Conservation (phyloP, 371 early-diverging fungal genomes). For the Mucor plumbeus region DNA sequence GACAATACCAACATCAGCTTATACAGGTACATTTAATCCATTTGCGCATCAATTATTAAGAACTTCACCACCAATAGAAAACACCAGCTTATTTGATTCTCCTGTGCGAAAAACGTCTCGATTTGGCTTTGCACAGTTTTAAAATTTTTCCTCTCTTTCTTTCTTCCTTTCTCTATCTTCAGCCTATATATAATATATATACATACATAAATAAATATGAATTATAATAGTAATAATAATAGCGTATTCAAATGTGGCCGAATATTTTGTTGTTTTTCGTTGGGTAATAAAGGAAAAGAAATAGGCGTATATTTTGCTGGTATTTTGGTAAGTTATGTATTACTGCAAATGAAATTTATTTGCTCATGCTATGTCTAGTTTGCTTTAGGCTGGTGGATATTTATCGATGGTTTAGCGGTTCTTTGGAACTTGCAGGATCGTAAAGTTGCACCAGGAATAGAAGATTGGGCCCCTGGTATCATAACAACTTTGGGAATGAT, state of each 20-base stretch:
- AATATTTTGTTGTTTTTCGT: slow-evolving; percentile 18
- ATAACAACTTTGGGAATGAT: slow-evolving; percentile 75
- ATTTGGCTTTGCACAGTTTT: slow-evolving; percentile 52
- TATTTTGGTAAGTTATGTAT: slow-evolving; percentile 34
- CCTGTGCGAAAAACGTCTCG: slow-evolving; percentile 51
- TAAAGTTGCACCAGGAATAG: slow-evolving; percentile 62
- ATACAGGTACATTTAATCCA: slow-evolving; percentile 51
- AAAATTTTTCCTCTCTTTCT: background rate
- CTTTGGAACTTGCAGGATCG: slow-evolving; percentile 35
- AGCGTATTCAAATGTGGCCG: slow-evolving; percentile 33
- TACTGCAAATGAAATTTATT: background rate
- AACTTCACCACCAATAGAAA: slow-evolving; percentile 22
- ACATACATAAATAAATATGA: slow-evolving; percentile 2
- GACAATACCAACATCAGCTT: slow-evolving; percentile 39
- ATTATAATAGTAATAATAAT: slow-evolving; percentile 2
- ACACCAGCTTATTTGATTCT: slow-evolving; percentile 29
- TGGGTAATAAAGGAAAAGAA: slow-evolving; percentile 44
- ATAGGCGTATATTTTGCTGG: slow-evolving; percentile 57
- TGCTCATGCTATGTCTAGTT: slow-evolving; percentile 46
- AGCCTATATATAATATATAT: background rate
- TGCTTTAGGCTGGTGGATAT: slow-evolving; percentile 85
- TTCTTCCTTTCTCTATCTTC: background rate
- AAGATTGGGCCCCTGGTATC: slow-evolving; percentile 82
- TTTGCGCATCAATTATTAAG: slow-evolving; percentile 47
- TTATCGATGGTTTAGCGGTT: slow-evolving; percentile 69